phyloP scores from a whole-genome alignment of 352 stramenopile genomes.

The Aphanomyces stellatus region DNA sequence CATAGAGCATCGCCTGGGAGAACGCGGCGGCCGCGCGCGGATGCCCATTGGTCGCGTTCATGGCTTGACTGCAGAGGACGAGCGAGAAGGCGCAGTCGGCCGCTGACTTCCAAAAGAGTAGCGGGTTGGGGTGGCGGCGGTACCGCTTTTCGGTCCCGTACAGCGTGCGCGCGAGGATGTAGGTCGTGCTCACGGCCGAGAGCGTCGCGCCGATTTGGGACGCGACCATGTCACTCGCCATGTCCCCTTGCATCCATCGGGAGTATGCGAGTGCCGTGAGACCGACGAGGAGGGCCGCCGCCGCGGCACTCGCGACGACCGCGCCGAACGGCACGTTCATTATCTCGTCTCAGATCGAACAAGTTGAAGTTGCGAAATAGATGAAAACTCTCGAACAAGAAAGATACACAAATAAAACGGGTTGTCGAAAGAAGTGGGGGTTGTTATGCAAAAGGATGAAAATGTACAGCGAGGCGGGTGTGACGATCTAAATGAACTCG shows the following conservation, averaged over 20 bases:
- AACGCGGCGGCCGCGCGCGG: constrained; percentile 50
- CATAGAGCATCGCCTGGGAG: constrained; percentile 68
- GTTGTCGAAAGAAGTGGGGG: too few relatives aligned
- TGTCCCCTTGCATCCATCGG: background rate
- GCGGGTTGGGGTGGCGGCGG: constrained; percentile 64
- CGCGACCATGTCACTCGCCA: background rate
- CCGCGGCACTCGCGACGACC: too few relatives aligned
- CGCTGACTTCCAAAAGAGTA: constrained; percentile 75
- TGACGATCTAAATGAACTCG: constrained; percentile 4
- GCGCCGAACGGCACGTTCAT: too few relatives aligned
- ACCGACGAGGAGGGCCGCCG: too few relatives aligned
- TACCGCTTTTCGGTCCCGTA: background rate
- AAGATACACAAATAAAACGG: too few relatives aligned
- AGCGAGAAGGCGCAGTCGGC: constrained; percentile 67
- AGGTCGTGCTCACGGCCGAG: background rate
- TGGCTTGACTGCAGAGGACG: constrained; percentile 55
- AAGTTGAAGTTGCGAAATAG: too few relatives aligned
- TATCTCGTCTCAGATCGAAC: too few relatives aligned
- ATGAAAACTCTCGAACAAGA: too few relatives aligned
- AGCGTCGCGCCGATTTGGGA: background rate
- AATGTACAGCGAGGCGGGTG: too few relatives aligned
- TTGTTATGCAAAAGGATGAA: too few relatives aligned
- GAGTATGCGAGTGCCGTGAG: background rate
- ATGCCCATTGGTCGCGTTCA: constrained; percentile 27
- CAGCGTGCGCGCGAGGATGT: background rate